Evolutionary conservation across 352 stramenopile species (phyloP), one percentile per base, ranked within the genome.

Genomic region (Albugo candida): DNA sequence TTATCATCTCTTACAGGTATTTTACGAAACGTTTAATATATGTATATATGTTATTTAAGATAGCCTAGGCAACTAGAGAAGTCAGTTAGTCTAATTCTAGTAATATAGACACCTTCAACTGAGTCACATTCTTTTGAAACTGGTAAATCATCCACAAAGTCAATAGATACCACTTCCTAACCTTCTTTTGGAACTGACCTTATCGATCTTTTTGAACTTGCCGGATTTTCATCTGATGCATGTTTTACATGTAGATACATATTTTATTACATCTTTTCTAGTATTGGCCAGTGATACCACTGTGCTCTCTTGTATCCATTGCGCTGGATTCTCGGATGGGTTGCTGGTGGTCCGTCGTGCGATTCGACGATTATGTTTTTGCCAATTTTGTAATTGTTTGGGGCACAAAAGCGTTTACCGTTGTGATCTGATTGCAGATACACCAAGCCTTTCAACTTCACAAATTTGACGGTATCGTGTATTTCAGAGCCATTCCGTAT

Each of bases 111-210:
- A 45, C 38, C 40, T 58, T 54, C 40, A 39, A 13, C 3, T 10
- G 38, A 19, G 8, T 56, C 49, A n/a, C 49, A 56, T 0, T 48
- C 54, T 19, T 56, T 41, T 1, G 54, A 60, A 5, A 56, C 49
- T 17, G 54, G 43, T 5, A 60, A 20, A 40, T 48, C 53, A 12
- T 41, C 45, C 20, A 60, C 37, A 24, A 49, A 60, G 34, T 60
- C 48, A 13, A 60, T 40, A 0, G 11, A 16, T 5, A 60, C 31
- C 5, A 45, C 19, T 46, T 60, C 36, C 48, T 48, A 60, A 18
- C 54, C 55, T 21, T 60, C 54, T 13, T 36, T 12, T n/a, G 49
- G 42, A 40, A 56, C 40, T 52, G n/a, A 56, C 14, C 27, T 37
- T 50, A 3, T 43, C 49, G 10, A 47, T 54, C 52, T 43, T 59